Conservation (phyloP, 371 early-diverging fungal genomes). For the Phascolomyces articulosus region DNA sequence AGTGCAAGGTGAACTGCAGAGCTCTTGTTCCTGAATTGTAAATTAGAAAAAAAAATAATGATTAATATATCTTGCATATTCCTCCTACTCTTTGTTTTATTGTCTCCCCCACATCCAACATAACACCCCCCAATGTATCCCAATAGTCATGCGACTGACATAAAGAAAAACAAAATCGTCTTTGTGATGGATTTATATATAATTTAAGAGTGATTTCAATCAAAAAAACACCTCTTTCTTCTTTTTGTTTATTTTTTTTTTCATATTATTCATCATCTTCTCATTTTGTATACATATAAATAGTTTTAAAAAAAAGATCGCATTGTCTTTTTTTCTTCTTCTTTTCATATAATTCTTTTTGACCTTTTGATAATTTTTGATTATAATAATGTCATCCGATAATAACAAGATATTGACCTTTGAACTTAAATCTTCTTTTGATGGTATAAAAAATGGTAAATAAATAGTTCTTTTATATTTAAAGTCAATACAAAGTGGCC, state of each 20-base stretch:
- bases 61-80: neutral
- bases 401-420: no score
- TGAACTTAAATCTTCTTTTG: no score
- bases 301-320: no score
- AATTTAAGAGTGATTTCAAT: neutral
- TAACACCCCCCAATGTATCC: neutral
- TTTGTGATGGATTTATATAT: neutral
- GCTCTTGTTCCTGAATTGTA: slow-evolving; percentile 31
- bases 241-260: neutral
- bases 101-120: neutral
- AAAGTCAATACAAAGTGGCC: no score
- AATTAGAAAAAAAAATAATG: neutral
- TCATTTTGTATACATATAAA: neutral
- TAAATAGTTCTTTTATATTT: no score
- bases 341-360: neutral
- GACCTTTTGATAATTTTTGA: no score
- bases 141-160: slow-evolving; percentile 1
- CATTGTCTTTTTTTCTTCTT: neutral
- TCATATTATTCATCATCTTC: neutral
- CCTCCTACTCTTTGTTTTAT: neutral
- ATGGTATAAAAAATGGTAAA: no score
- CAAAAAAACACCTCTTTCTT: neutral
- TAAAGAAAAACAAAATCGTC: neutral
- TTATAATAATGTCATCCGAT: no score
- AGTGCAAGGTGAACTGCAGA: slow-evolving; percentile 47